Base-by-base conservation (phyloP, 768 basidiomycete species). In the Chalciporus piperatus region DNA sequence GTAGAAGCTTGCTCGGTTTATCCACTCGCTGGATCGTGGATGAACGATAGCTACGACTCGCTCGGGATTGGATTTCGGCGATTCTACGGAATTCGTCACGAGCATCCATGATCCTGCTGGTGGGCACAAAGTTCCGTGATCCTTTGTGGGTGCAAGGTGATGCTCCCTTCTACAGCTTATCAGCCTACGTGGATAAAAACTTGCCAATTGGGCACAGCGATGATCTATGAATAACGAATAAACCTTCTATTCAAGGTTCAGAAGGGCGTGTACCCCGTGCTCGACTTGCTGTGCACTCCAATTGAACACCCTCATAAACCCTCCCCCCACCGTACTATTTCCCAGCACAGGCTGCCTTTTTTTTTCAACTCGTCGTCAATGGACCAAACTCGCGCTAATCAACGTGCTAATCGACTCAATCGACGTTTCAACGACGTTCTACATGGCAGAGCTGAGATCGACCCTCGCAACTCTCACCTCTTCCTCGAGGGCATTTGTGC, bases 401-500 rank as follows among this genome's bases (percentile, higher is more conserved):
- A 58, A 14, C 63, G 63, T 9, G 2, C 16, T 23, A 46, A 42
- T 7, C 67, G 56, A 14, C 71, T 80, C 22, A 63, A 62, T 25
- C 74, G 66, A 54, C 60, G 66, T 10, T 72, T 78, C 30, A 45
- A 72, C 16, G 50, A 63, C 28, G 54, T 77, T 19, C 27, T 76
- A 3, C 44, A 52, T 17, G 76, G 73, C 43, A 64, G 59, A 41
- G 55, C 55, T 2, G 0, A 19, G 1, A 17, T 78, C 3, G 60
- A 68, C 2, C 50, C 61, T 38, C 54, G 56, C 12, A 46, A 50
- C 20, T 52, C n/a, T 23, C 45, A 49, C 8, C 69, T 63, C 10
- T 83, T 83, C 50, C 66, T 83, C 8, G 78, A 83, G 48, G 77
- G 73, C 6, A 59, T 76, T 13, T 78, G 67, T 58, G 57, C 50